phyloP scores from a whole-genome alignment of 805 yeast species.

The Cyberlindnera americana region DNA sequence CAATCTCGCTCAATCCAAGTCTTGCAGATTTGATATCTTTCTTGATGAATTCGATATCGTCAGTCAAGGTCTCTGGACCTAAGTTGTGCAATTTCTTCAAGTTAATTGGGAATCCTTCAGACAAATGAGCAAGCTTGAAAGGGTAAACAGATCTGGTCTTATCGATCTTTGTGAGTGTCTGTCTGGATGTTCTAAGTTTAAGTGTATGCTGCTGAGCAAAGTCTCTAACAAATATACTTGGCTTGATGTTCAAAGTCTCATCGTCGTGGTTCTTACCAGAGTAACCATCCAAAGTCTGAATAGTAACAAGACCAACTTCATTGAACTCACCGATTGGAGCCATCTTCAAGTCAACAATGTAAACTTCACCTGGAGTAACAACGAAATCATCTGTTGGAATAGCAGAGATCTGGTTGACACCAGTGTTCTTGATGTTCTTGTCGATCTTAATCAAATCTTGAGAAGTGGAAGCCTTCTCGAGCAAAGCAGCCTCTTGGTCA shows the following conservation, averaged over 20 bases:
- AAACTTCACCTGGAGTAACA: conserved; percentile 80
- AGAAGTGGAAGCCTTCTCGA: conserved; percentile 38
- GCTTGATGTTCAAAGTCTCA: conserved; percentile 50
- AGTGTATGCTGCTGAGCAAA: conserved; percentile 77
- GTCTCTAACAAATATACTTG: conserved; percentile 80
- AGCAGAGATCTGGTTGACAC: conserved; percentile 47
- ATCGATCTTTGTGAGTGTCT: conserved; percentile 66
- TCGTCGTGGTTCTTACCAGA: conserved; percentile 59
- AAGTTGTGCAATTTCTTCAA: conserved; percentile 31
- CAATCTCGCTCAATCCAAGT: conserved; percentile 76
- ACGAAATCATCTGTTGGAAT: conserved; percentile 73
- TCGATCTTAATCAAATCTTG: conserved; percentile 41
- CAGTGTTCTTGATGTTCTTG: conserved; percentile 31
- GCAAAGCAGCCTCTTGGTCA: conserved; percentile 64
- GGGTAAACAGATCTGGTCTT: conserved; percentile 82
- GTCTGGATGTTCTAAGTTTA: conserved; percentile 71
- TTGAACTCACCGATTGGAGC: conserved; percentile 54
- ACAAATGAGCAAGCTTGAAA: conserved; percentile 75
- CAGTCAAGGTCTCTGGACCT: conserved; percentile 29
- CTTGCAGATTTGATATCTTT: conserved; percentile 58
- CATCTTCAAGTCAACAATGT: conserved; percentile 78
- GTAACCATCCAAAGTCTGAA: conserved; percentile 61
- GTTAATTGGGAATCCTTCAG: conserved; percentile 58
- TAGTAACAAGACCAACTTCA: conserved; percentile 65
- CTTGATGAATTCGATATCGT: conserved; percentile 40